Evolutionary conservation across 1,284 basidiomycete species (phyloP).

Genomic region (Ustilago vetiveriae): DNA sequence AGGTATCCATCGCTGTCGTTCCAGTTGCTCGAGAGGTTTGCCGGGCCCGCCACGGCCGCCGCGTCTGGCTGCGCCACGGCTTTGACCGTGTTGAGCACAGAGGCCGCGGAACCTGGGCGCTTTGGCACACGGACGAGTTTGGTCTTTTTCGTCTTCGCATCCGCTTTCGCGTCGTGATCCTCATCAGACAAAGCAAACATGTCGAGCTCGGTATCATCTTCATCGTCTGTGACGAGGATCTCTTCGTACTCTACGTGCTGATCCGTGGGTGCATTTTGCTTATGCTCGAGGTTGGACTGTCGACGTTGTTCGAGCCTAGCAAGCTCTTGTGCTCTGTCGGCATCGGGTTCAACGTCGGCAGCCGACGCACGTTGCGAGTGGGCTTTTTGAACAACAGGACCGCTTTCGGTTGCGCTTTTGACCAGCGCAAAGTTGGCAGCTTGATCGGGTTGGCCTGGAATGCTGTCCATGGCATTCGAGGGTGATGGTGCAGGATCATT

Average conservation of each 20-base stretch:
- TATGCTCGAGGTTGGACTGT: not conserved
- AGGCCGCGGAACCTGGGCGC: conserved; percentile 1
- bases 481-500: not conserved
- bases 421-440: conserved; percentile 11
- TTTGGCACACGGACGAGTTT: conserved; percentile 48
- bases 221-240: conserved; percentile 61
- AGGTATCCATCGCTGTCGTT: conserved; percentile 95
- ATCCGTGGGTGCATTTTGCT: not conserved
- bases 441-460: not conserved
- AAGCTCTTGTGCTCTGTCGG: conserved; percentile 39
- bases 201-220: conserved; percentile 63
- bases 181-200: conserved; percentile 63
- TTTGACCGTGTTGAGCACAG: not conserved
- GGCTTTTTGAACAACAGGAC: not conserved
- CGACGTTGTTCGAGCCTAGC: conserved; percentile 27
- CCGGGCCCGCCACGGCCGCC: conserved; percentile 3
- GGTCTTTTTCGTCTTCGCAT: conserved; percentile 39
- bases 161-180: not conserved
- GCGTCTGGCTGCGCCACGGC: not conserved
- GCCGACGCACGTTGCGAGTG: conserved; percentile 25
- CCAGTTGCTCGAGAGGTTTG: conserved; percentile 70
- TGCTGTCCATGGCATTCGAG: not conserved
- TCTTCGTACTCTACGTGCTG: conserved; percentile 56
- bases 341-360: conserved; percentile 46
- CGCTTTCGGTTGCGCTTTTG: conserved; percentile 7